Conservation (phyloP, 2,329 filamentous ascomycete genomes). For the Ceratocystis albifundus region DNA sequence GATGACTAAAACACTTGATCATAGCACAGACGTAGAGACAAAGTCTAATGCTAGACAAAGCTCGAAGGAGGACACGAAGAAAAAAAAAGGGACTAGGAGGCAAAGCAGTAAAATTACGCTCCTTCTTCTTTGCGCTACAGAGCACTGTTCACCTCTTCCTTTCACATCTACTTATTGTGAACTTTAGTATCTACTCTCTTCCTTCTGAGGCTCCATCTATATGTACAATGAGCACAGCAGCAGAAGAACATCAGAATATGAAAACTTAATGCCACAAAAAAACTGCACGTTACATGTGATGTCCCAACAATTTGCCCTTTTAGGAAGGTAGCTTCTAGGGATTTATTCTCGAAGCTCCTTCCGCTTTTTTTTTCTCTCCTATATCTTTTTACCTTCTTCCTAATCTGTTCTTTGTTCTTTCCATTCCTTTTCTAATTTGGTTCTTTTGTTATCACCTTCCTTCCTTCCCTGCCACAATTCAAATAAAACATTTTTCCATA, state of each 20-base stretch:
- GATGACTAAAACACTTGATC: not conserved
- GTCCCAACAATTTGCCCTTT: not conserved
- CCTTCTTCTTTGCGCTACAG: not conserved
- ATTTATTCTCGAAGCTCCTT: not conserved
- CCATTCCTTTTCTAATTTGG: not conserved
- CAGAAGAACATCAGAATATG: not conserved
- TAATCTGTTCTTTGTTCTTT: not conserved
- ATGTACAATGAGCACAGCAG: not conserved
- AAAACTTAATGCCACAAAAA: not conserved
- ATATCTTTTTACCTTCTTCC: not conserved
- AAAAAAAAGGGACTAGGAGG: not conserved
- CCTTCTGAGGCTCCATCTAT: not conserved
- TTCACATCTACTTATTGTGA: not conserved
- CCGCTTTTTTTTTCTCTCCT: not conserved
- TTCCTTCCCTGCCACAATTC: too few relatives aligned
- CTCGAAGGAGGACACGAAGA: not conserved
- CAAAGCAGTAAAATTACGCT: not conserved
- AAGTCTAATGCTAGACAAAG: not conserved
- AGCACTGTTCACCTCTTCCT: not conserved
- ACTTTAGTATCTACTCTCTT: not conserved
- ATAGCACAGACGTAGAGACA: not conserved
- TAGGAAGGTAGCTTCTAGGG: conserved; percentile 14
- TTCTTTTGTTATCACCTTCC: not conserved
- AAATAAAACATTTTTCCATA: too few relatives aligned
- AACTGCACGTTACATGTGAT: conserved; percentile 5